Base-by-base conservation (phyloP, 257 asterid species). In the Gardenia jasminoides region DNA sequence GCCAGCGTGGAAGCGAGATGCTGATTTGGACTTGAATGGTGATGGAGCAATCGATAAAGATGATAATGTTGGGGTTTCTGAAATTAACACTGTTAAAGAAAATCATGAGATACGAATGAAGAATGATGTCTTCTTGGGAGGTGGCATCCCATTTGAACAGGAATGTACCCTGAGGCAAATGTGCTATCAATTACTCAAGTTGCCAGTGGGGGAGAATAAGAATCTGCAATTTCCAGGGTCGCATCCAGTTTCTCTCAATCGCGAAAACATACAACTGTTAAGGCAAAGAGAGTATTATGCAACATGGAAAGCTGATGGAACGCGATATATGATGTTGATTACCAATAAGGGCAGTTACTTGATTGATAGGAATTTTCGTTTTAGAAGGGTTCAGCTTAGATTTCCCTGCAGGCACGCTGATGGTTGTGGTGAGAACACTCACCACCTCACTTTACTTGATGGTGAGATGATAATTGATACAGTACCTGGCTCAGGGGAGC, bases 261-360 rank as follows among this genome's bases (percentile, higher is more conserved):
- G 92, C 91, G 96, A 92, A 72, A 93, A 90, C 88, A 85, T 93
- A 67, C 94, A 92, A 79, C 76, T 92, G 78, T 82, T 92, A 76
- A 88, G 93, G 84, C 97, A 93, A 67, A 88, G 90, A 10, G 90
- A 90, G 86, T 93, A 93, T 86, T 93, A 89, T 75, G 97, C 98
- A 24, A 93, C 97, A 59, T 93, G 98, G 98, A 93, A 93, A 80
- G 96, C 98, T 80, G 96, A 92, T 82, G 98, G 98, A 76, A 93
- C 95, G 54, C 88, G 98, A 84, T 93, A 90, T 78, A 92, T 93
- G 98, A 93, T 93, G 98, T 85, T 93, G 71, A 92, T 93, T 80
- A 89, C 98, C 47, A 74, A 85, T 85, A 97, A 92, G 75, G 98
- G 98, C 33, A 92, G 98, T 80, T 93, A 90, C 86, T 85, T 93